Percentiles rank a stretch among this genome's conserved stretches.
Evolutionary conservation across 208 protist genomes (phyloP).

Genomic region (Acanthamoeba quina): DNA sequence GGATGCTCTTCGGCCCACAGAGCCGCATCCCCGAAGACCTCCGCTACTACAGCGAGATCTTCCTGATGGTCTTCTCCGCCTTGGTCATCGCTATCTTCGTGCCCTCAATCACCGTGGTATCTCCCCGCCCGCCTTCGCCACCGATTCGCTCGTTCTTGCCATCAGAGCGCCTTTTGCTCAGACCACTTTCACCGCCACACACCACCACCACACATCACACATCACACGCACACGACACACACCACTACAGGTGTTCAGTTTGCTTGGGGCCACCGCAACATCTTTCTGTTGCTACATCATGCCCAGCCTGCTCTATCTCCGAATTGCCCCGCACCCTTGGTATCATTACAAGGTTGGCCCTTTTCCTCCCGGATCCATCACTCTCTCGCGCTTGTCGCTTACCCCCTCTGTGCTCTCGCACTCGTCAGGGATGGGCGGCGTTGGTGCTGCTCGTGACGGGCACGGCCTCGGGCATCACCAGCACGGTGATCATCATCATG

Average conservation of each 20-base stretch:
- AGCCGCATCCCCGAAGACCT: conserved; percentile 12
- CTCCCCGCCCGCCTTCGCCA: background rate
- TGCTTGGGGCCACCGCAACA: conserved; percentile 30
- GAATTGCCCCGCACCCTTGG: background rate
- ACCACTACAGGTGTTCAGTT: conserved; percentile 1
- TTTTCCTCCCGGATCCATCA: too few relatives aligned
- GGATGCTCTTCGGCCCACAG: conserved; percentile 24
- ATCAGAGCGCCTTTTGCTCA: background rate
- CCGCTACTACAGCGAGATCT: conserved; percentile 8
- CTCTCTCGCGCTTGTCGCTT: background rate
- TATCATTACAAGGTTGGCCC: background rate
- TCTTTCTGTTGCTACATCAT: conserved; percentile 44
- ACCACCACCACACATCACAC: too few relatives aligned
- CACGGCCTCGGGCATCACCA: conserved; percentile 30
- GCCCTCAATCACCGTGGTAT: conserved; percentile 18
- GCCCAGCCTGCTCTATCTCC: background rate
- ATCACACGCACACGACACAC: too few relatives aligned
- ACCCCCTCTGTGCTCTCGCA: background rate
- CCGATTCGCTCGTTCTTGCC: background rate
- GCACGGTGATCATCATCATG: conserved; percentile 50
- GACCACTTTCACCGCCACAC: background rate
- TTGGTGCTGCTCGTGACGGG: background rate
- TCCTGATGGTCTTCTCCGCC: conserved; percentile 16
- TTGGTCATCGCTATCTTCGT: conserved; percentile 29
- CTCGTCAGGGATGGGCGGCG: background rate